phyloP scores from a whole-genome alignment of 2,329 filamentous ascomycete species.

The Botrytis squamosa region DNA sequence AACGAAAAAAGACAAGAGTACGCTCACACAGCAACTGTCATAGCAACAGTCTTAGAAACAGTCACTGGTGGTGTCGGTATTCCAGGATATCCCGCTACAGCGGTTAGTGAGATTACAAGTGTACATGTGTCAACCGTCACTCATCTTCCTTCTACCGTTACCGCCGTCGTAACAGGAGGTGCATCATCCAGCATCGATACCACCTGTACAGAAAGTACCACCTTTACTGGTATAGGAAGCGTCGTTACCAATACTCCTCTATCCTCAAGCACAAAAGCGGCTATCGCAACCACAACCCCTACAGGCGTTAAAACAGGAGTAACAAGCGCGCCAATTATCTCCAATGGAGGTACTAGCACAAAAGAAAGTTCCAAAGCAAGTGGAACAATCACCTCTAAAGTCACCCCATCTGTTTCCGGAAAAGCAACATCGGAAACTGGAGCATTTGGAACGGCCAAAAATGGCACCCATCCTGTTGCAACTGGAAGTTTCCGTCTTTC shows the following conservation, averaged over 20 bases:
- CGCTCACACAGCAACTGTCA: background rate
- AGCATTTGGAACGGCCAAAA: background rate
- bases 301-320: background rate
- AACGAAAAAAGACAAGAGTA: conserved; percentile 9
- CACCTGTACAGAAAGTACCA: background rate
- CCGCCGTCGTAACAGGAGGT: background rate
- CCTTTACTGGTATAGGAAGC: background rate
- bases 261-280: background rate
- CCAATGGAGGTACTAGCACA: background rate
- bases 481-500: background rate
- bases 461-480: background rate
- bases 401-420: background rate
- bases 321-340: background rate
- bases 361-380: background rate
- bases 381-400: background rate
- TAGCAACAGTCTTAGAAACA: conserved; percentile 1
- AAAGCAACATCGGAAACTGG: background rate
- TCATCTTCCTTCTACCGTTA: background rate
- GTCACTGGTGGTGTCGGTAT: conserved; percentile 6
- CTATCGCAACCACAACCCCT: background rate
- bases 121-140: background rate
- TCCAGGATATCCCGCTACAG: conserved; percentile 1
- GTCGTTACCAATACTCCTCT: background rate
- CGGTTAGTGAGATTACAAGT: background rate
- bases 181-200: background rate